Evolutionary conservation across 495 filamentous ascomycete species (phyloP), one percentile per base, ranked within the genome.

Genomic region (Cenococcum geophilum): DNA sequence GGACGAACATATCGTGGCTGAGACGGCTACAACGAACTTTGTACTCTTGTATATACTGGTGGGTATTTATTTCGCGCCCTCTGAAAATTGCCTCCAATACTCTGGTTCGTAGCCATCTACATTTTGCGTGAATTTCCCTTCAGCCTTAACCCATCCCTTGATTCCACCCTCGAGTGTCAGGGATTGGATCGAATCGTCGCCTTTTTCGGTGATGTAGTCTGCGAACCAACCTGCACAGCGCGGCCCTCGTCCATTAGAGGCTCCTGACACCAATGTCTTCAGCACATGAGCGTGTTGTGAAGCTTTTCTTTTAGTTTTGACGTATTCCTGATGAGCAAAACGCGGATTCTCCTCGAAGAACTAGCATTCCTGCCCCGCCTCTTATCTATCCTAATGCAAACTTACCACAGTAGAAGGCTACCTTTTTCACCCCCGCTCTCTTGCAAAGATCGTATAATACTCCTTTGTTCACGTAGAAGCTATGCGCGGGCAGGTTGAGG

Each of bases 381-480:
- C 14, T 6, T 22, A 6, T 49, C 25, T 12, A 35, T 11, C 22
- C 18, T 43, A 35, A 4, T 10, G 42, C 34, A 27, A 52, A 73
- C 75, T 56, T 61, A 77, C 77, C 77, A 59, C 78, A 81, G 68
- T 79, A 80, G 42, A 79, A 79, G 6, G 78, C 72, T 4, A 80
- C 71, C 59, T 66, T 73, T 63, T 74, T 73, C 27, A 80, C 71
- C 14, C 75, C 75, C 5, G 73, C 75, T 60, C 73, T 69, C 55
- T 69, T 75, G 64, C 73, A 78, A 48, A 78, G 61, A 20, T 68
- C 62, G 57, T 78, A 76, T 21, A 79, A 61, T 14, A 60, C 68
- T 18, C 58, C 66, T 18, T 75, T 58, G 53, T 75, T 77, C 59
- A 67, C 66, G 57, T 74, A 80, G 71, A 79, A 77, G 55, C 72